Evolutionary conservation across 179 eudicot genomes (phyloP).

Genomic region (Beta corolliflora): DNA sequence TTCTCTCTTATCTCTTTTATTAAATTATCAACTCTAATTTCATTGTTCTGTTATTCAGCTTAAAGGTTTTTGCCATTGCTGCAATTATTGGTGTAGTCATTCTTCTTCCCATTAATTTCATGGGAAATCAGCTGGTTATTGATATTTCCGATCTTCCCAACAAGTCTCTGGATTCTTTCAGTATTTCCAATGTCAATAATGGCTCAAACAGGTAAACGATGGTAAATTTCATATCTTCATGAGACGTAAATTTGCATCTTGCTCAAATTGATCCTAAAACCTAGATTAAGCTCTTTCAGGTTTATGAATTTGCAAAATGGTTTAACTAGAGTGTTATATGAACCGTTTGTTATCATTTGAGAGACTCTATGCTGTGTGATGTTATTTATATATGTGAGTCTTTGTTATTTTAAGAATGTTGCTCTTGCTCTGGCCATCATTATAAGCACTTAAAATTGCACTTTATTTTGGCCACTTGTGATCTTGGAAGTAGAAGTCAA

Average conservation of each 20-base stretch:
- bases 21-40: neutral
- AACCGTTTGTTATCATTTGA: neutral
- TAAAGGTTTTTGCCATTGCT: slow-evolving; percentile 58
- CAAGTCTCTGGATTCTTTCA: slow-evolving; percentile 72
- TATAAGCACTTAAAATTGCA: neutral
- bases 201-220: slow-evolving; percentile 69
- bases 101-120: slow-evolving; percentile 70
- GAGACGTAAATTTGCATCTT: neutral
- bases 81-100: slow-evolving; percentile 55
- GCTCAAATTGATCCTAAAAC: neutral
- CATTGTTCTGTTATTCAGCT: slow-evolving; percentile 43
- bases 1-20: neutral
- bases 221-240: neutral
- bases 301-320: neutral
- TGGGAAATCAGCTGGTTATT: slow-evolving; percentile 61
- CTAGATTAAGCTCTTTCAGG: neutral
- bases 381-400: too few species aligned
- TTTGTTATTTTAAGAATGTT: neutral
- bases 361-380: neutral
- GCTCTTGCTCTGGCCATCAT: neutral
- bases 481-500: neutral
- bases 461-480: neutral
- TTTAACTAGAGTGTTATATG: neutral
- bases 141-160: slow-evolving; percentile 67
- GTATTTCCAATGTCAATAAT: slow-evolving; percentile 76